Base-by-base conservation (phyloP, 176 grass and related monocot species). In the Raddia distichophylla region DNA sequence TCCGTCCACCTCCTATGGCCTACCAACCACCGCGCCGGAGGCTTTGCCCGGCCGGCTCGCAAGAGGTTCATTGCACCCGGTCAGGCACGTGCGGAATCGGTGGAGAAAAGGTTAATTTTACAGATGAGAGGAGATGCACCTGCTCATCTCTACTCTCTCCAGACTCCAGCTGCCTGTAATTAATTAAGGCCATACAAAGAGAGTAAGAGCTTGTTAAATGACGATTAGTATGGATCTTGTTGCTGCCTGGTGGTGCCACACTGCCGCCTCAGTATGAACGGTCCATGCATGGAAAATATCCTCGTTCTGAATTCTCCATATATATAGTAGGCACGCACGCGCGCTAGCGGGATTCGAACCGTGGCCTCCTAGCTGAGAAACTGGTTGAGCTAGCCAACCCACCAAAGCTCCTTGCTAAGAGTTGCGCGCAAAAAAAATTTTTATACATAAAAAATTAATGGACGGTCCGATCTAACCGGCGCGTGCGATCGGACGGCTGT, bases 11-110 rank as follows among this genome's bases (percentile, higher is more conserved):
- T 1, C 1, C 0, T 6, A 42, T 34, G 64, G 72, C 87, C 69
- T 27, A 89, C 82, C 86, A 74, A 83, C 55, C 43, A 15, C 63
- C 51, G 2, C 46, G 8, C 20, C 60, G 37, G 6, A 66, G 46
- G 76, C 62, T 84, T 63, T 69, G 76, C 32, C 68, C 76, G 71
- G 70, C 70, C 75, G 49, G 56, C 73, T 56, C 15, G 71, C 72
- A 5, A 60, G 85, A 6, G 81, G 82, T 85, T 84, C 87, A 60
- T 71, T 17, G 45, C 34, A 60, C 51, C 15, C 33, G 17, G 33
- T 58, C 43, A 17, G 55, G 20, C 77, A 89, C 82, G 82, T 71
- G 82, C 8, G 18, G 63, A 76, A 69, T 48, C 20, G 45, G 19
- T 5, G 15, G 4, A 54, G 8, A 16, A 54, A 44, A 55, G 5